phyloP scores from a whole-genome alignment of 306 rosid genomes.

The Vigna mungo region DNA sequence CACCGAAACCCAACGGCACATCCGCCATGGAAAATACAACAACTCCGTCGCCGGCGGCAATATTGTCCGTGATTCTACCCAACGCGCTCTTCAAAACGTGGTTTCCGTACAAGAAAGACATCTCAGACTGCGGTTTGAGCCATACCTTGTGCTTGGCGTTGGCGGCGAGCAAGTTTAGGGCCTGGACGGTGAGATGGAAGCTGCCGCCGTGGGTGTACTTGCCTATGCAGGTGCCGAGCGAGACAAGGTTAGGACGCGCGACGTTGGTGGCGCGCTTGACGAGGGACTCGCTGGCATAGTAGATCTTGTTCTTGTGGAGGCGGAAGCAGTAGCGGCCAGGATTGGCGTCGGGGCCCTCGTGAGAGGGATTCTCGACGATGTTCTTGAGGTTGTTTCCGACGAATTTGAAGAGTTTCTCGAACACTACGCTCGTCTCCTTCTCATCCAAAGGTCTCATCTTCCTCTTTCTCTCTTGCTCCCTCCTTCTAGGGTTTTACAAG shows the following conservation, averaged over 20 bases:
- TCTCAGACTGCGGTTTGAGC: constrained; percentile 93
- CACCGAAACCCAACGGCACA: constrained; percentile 86
- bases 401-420: constrained; percentile 89
- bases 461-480: background rate
- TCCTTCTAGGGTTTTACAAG: constrained; percentile 37
- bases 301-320: constrained; percentile 80
- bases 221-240: constrained; percentile 88
- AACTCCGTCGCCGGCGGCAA: constrained; percentile 82
- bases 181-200: constrained; percentile 81
- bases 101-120: constrained; percentile 83
- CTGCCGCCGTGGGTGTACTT: constrained; percentile 87
- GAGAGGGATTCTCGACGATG: constrained; percentile 83
- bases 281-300: constrained; percentile 77
- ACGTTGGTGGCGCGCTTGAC: constrained; percentile 90
- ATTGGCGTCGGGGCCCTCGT: constrained; percentile 77
- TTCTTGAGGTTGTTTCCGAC: constrained; percentile 88
- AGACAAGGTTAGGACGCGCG: constrained; percentile 65
- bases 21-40: constrained; percentile 92
- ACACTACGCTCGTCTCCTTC: constrained; percentile 73
- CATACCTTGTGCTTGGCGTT: constrained; percentile 93
- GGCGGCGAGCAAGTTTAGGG: constrained; percentile 64
- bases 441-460: constrained; percentile 88
- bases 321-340: constrained; percentile 94
- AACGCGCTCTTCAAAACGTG: constrained; percentile 87
- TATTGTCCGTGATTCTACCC: constrained; percentile 85